Percentiles rank a stretch among this genome's conserved stretches.
phyloP scores from a whole-genome alignment of 106 monocot species.

The Acorus calamus region DNA sequence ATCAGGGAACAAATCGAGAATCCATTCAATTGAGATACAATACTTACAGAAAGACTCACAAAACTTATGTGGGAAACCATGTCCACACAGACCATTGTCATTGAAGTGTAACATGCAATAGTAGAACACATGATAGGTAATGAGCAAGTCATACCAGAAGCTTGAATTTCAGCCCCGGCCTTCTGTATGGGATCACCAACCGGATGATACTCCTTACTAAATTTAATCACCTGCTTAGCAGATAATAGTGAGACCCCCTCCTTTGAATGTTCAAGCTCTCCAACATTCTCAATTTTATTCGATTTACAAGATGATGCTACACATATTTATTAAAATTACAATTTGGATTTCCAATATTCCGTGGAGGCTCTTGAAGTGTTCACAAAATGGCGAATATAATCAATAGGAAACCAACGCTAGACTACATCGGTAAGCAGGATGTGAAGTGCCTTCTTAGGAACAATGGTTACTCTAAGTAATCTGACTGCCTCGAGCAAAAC shows the following conservation, averaged over 20 bases:
- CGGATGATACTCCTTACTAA: conserved; percentile 41
- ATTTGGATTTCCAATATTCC: conserved; percentile 6
- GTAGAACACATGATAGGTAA: neutral
- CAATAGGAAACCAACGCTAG: conserved; percentile 59
- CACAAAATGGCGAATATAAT: conserved; percentile 42
- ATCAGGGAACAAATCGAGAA: too few relatives aligned
- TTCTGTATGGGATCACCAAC: conserved; percentile 66
- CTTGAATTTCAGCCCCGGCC: conserved; percentile 63
- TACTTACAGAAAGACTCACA: too few relatives aligned
- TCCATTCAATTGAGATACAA: too few relatives aligned
- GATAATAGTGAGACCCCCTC: conserved; percentile 13
- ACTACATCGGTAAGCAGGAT: conserved; percentile 50
- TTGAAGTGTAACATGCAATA: too few relatives aligned
- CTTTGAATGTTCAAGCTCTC: conserved; percentile 7
- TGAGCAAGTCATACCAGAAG: conserved; percentile 51
- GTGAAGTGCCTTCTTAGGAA: conserved; percentile 39
- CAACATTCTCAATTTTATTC: neutral
- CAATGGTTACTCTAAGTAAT: conserved; percentile 38
- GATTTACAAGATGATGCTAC: neutral
- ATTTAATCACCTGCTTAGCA: conserved; percentile 39
- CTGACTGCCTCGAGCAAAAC: conserved; percentile 52
- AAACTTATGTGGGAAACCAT: too few relatives aligned
- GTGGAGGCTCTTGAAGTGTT: conserved; percentile 10
- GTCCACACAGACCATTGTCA: too few relatives aligned
- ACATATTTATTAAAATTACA: neutral